These are phyloP conservation scores for Buxus sempervirens DNA, from an alignment of 164 flowering plant genomes.

Conservation along the genomic window DNA sequence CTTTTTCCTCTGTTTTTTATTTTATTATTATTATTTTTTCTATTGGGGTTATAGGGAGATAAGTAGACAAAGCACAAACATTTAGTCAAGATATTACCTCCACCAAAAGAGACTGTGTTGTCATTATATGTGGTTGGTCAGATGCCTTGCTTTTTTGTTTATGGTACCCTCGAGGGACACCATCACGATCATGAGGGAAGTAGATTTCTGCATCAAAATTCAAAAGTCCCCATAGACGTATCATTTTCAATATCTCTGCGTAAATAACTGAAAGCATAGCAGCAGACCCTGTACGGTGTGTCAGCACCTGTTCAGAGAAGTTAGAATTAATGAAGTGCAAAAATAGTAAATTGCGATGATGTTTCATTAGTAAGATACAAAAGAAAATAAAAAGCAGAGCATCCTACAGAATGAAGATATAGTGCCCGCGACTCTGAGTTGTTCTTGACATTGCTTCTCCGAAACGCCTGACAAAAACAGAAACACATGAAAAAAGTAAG, in stretches of 20 bases:
- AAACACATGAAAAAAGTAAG: not conserved
- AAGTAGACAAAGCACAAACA: not conserved
- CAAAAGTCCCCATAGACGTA: slow-evolving; percentile 65
- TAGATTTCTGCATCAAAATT: slow-evolving; percentile 75
- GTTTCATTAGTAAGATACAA: not conserved
- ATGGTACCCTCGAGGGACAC: slow-evolving; percentile 69
- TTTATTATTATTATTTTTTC: no score
- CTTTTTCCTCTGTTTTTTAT: no score
- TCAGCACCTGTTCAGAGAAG: slow-evolving; percentile 56
- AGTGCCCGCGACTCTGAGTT: slow-evolving; percentile 46
- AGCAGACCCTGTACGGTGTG: slow-evolving; percentile 78
- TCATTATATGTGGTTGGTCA: slow-evolving; percentile 72
- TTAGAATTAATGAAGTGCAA: slow-evolving; percentile 1
- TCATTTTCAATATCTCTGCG: slow-evolving; percentile 73
- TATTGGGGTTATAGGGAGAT: no score
- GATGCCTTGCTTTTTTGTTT: slow-evolving; percentile 70
- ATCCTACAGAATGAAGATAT: slow-evolving; percentile 75
- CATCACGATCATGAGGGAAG: slow-evolving; percentile 55
- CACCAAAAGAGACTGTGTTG: slow-evolving; percentile 50
- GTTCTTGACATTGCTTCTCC: slow-evolving; percentile 33
- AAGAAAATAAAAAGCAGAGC: slow-evolving; percentile 1
- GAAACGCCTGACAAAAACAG: slow-evolving; percentile 50
- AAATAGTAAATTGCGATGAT: not conserved
- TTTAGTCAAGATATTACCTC: slow-evolving; percentile 37
- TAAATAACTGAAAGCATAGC: slow-evolving; percentile 73